Conservation (phyloP, 2,329 filamentous ascomycete species). For the Trichoderma semiorbis region DNA sequence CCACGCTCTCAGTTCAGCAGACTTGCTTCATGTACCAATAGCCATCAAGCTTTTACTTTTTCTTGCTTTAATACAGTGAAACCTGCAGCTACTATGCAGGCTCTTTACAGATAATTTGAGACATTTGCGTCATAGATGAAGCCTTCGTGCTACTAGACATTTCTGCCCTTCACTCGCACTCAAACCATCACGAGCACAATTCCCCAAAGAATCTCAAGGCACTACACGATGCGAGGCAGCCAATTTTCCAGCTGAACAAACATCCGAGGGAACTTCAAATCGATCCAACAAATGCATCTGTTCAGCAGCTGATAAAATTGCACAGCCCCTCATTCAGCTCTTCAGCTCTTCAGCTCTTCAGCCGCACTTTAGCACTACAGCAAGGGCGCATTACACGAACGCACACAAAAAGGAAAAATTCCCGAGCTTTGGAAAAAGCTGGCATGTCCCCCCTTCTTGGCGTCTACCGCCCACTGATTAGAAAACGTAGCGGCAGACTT, state of each 20-base stretch:
- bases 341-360: neutral
- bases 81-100: neutral
- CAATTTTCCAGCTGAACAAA: neutral
- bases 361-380: neutral
- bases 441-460: conserved; percentile 59
- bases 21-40: neutral
- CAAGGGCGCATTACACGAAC: conserved; percentile 3
- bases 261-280: neutral
- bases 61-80: neutral
- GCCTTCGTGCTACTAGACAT: neutral
- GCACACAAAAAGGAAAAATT: neutral
- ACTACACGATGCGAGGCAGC: neutral
- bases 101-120: neutral
- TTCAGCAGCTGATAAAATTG: neutral
- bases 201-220: neutral
- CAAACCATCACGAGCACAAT: neutral
- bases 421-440: conserved; percentile 18
- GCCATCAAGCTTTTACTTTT: neutral
- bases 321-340: neutral
- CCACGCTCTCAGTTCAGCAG: neutral
- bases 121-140: neutral
- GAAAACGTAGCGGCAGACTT: conserved; percentile 53
- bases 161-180: neutral
- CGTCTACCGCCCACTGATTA: conserved; percentile 50
- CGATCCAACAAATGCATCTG: neutral